Evolutionary conservation across 2,329 filamentous ascomycete species (phyloP), one percentile per base, ranked within the genome.

Genomic region (Sporothrix protearum): DNA sequence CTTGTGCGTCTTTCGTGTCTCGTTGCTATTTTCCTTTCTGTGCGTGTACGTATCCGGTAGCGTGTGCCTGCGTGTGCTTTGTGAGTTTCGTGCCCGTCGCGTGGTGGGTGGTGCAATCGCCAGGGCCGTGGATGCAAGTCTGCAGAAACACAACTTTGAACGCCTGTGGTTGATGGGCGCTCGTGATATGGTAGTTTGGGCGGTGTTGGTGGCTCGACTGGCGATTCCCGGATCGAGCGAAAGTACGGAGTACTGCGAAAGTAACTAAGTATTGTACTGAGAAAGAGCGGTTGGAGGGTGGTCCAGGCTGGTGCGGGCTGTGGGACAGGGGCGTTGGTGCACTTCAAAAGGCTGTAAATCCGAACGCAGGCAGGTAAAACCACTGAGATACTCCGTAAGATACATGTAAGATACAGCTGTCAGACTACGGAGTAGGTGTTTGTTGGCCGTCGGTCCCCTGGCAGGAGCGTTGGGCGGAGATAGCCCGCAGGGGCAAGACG

Each of bases 21-120:
- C 63, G 64, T 51, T 53, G 63, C 22, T 45, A 12, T 47, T 19
- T 47, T 51, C 22, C 6, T 14, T 45, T 30, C 16, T 33, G 63
- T 67, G 63, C 42, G 12, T 67, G 42, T 47, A 33, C 45, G 63
- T 67, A 42, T 22, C 42, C 25, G 42, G 63, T 28, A n/a, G 63
- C 63, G 63, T 67, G 63, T 64, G 59, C 36, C 36, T 28, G 36
- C 36, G 59, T 64, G 36, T 64, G 59, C 59, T 25, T 64, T 22
- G 59, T 64, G 59, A 30, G 51, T 69, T 33, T 53, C 19, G 47
- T 68, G 64, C 30, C 28, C 64, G 47, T 36, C 45, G 45, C 64
- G 64, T 55, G 59, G 68, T 55, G 68, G 47, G 57, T 51, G 47
- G 57, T 70, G 68, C 55, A 63, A 70, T 70, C n/a, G 68, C 47